A percentile compares a stretch with the other conserved stretches of the same genome.
Conservation (phyloP, 768 basidiomycete species). For the Suillus occidentalis region DNA sequence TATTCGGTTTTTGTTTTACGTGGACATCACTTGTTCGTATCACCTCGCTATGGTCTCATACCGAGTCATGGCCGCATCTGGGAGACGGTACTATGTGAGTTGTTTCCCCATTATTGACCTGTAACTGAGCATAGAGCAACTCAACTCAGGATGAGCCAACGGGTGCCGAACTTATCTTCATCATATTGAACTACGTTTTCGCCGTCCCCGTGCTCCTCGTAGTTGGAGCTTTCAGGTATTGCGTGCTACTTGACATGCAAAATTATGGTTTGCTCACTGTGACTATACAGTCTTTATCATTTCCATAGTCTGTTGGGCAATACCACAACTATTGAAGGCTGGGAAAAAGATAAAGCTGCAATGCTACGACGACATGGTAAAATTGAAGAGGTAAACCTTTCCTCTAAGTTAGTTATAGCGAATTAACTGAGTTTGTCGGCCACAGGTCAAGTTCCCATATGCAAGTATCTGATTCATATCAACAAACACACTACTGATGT, state of each 20-base stretch:
- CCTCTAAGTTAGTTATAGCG: neutral
- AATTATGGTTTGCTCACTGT: conserved; percentile 12
- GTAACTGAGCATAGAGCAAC: conserved; percentile 2
- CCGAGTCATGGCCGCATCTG: conserved; percentile 53
- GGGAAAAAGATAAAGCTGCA: conserved; percentile 96
- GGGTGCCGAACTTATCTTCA: conserved; percentile 69
- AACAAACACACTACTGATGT: conserved; percentile 12
- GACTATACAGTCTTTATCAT: conserved; percentile 73
- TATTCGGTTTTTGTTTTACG: conserved; percentile 88
- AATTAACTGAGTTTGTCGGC: conserved; percentile 2
- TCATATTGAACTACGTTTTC: conserved; percentile 84
- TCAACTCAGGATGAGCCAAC: conserved; percentile 63
- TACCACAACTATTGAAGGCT: conserved; percentile 94
- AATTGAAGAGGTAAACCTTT: conserved; percentile 63
- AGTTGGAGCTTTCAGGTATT: conserved; percentile 89
- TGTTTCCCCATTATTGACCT: neutral
- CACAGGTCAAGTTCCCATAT: conserved; percentile 89
- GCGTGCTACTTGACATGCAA: conserved; percentile 5
- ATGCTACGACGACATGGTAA: conserved; percentile 82
- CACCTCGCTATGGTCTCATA: conserved; percentile 82
- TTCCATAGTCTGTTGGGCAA: conserved; percentile 75
- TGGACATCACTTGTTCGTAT: conserved; percentile 86
- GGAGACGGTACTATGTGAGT: conserved; percentile 53
- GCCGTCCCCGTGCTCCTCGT: conserved; percentile 84
- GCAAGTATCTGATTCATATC: conserved; percentile 42